These are phyloP conservation scores for Magnolia officinalis DNA, from an alignment of 164 flowering plant genomes.

Conservation along the genomic window DNA sequence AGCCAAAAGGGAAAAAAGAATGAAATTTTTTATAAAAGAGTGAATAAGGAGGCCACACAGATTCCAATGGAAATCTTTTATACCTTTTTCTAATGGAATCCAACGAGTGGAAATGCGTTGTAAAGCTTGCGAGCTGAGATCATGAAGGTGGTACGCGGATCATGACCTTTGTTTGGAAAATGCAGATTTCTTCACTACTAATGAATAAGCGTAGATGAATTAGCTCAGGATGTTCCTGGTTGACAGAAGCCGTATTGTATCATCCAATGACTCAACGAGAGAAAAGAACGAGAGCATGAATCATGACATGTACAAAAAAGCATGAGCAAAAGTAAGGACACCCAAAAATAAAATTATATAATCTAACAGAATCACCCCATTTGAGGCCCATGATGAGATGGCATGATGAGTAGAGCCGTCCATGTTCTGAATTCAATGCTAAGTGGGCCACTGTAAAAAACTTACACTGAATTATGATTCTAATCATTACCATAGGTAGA, in stretches of 20 bases:
- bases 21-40: constrained; percentile 3
- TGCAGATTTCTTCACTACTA: neutral
- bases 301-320: neutral
- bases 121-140: constrained; percentile 17
- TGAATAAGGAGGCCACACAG: constrained; percentile 34
- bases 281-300: neutral
- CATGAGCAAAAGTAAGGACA: neutral
- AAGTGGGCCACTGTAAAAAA: too few species aligned
- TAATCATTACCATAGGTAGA: too few species aligned
- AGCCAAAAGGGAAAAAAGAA: constrained; percentile 8
- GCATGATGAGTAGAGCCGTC: too few species aligned
- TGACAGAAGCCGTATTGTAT: neutral
- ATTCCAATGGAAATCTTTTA: constrained; percentile 26
- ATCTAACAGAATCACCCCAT: too few species aligned
- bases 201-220: neutral
- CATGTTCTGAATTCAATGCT: too few species aligned
- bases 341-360: neutral
- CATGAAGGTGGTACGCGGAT: constrained; percentile 1
- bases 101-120: constrained; percentile 28
- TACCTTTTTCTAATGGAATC: constrained; percentile 29
- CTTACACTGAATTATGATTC: too few species aligned
- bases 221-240: neutral
- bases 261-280: too few species aligned
- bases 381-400: too few species aligned
- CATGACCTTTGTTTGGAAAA: neutral